Conservation (phyloP, 2,329 filamentous ascomycete genomes). For the Alternaria gansuensis region DNA sequence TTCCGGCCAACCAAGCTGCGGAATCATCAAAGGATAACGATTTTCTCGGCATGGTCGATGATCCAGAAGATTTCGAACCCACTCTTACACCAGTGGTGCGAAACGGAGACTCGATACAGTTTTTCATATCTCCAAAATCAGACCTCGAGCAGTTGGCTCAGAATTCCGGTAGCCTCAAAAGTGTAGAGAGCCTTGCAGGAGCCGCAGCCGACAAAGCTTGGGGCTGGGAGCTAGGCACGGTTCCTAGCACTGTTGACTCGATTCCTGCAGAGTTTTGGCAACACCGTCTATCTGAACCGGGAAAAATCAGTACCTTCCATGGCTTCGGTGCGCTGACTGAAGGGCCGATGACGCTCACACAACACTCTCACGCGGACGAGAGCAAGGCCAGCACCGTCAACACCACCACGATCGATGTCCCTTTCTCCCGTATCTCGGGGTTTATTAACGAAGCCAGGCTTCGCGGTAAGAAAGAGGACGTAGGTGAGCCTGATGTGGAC, state of each 20-base stretch:
- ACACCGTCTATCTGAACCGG: slow-evolving; percentile 8
- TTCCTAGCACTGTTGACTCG: slow-evolving; percentile 58
- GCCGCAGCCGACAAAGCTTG: slow-evolving; percentile 9
- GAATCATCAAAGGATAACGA: slow-evolving; percentile 9
- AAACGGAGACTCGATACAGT: slow-evolving; percentile 68
- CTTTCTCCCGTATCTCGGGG: slow-evolving; percentile 53
- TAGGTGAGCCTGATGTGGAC: slow-evolving; percentile 23
- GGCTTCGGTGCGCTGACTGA: slow-evolving; percentile 72
- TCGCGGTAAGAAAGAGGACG: slow-evolving; percentile 8
- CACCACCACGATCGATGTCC: slow-evolving; percentile 61
- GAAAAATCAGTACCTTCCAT: not conserved
- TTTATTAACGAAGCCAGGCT: slow-evolving; percentile 1
- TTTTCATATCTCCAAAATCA: slow-evolving; percentile 40
- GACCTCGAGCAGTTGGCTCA: slow-evolving; percentile 1
- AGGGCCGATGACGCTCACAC: slow-evolving; percentile 56
- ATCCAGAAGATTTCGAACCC: slow-evolving; percentile 45
- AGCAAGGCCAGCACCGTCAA: slow-evolving; percentile 16
- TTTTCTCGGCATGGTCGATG: slow-evolving; percentile 18
- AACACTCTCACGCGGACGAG: slow-evolving; percentile 6
- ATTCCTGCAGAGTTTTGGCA: slow-evolving; percentile 40
- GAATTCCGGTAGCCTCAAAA: slow-evolving; percentile 6
- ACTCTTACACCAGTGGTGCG: slow-evolving; percentile 66
- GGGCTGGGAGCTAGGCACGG: slow-evolving; percentile 52
- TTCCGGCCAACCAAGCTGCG: slow-evolving; percentile 20
- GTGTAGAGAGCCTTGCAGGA: slow-evolving; percentile 1